phyloP scores from a whole-genome alignment of 1,284 basidiomycete species.

The Cerioporus squamosus region DNA sequence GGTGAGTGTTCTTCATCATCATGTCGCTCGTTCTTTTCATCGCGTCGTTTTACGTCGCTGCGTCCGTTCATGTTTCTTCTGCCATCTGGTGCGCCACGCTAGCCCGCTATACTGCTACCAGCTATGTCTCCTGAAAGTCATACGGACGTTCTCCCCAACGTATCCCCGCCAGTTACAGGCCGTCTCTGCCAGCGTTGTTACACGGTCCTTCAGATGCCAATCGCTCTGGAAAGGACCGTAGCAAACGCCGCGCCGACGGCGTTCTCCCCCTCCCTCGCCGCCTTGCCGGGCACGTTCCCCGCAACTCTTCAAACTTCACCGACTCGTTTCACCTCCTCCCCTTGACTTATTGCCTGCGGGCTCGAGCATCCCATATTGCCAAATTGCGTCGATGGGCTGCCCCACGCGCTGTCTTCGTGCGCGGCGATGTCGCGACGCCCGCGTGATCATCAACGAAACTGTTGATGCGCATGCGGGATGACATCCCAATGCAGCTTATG shows the following conservation, averaged over 20 bases:
- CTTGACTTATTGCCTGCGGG: neutral
- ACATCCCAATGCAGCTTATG: neutral
- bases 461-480: constrained; percentile 2
- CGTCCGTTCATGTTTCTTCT: neutral
- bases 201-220: neutral
- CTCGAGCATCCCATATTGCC: neutral
- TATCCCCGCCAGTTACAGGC: neutral
- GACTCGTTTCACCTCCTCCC: neutral
- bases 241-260: no score
- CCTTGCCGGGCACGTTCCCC: no score
- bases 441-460: constrained; percentile 2
- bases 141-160: no score
- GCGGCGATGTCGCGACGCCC: neutral
- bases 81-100: no score
- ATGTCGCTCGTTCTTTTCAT: neutral
- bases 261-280: neutral
- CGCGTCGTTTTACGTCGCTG: neutral
- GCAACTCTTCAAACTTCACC: no score
- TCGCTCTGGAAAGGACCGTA: no score
- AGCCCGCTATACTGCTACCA: no score
- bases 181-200: neutral
- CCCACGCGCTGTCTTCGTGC: neutral
- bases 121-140: no score
- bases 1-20: constrained; percentile 11
- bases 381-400: neutral